Evolutionary conservation across 1,284 basidiomycete species (phyloP).

Genomic region (Xerocomus minutiporus): DNA sequence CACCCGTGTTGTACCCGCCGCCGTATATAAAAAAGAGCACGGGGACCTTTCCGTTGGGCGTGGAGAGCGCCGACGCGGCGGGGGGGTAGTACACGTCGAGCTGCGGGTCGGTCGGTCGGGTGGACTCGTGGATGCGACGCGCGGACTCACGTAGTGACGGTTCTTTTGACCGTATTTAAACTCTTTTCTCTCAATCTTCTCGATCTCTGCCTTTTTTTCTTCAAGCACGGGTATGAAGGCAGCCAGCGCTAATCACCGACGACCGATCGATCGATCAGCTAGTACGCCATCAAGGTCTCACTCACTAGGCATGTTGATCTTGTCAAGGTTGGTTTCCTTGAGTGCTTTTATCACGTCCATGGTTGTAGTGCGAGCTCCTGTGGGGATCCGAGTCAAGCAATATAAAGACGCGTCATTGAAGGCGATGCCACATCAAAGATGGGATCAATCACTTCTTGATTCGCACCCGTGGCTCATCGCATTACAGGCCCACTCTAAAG

Average conservation of each 20-base stretch:
- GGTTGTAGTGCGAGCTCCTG: background rate
- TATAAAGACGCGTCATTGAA: background rate
- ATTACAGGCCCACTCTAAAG: background rate
- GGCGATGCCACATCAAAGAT: background rate
- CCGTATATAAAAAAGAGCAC: conserved; percentile 62
- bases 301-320: conserved; percentile 40
- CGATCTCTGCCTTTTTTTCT: conserved; percentile 38
- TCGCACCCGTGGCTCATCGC: background rate
- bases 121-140: too few relatives aligned
- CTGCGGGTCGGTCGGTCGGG: conserved; percentile 22
- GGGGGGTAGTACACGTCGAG: conserved; percentile 58
- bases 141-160: conserved; percentile 48
- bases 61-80: conserved; percentile 18
- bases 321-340: conserved; percentile 32
- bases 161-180: conserved; percentile 52
- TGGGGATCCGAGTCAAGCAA: background rate
- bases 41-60: conserved; percentile 36
- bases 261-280: conserved; percentile 4
- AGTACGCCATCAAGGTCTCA: background rate
- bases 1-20: conserved; percentile 53
- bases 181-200: conserved; percentile 42
- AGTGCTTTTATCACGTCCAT: conserved; percentile 35
- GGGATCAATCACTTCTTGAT: background rate
- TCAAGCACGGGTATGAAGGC: conserved; percentile 46
- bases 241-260: conserved; percentile 34